These are phyloP conservation scores for Dothistroma pini DNA, from an alignment of 2,329 filamentous ascomycete species.

Conservation along the genomic window DNA sequence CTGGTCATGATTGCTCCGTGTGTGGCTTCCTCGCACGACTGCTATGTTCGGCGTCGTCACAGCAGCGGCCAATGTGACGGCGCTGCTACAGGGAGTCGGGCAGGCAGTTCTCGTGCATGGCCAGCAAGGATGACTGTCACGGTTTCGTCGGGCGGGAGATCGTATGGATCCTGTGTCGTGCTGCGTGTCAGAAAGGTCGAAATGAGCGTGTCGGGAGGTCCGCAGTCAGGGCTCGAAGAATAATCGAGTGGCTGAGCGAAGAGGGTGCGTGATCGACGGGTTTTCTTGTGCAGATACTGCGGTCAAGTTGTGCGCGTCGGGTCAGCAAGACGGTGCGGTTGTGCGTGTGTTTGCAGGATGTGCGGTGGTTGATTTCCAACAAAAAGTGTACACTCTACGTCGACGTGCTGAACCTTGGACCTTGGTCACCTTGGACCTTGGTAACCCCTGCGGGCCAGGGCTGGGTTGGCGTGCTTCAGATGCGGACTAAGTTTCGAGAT, in stretches of 20 bases:
- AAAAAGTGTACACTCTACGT: background rate
- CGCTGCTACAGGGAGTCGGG: constrained; percentile 1
- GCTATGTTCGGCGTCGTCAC: background rate
- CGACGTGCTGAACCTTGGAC: background rate
- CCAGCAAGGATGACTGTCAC: constrained; percentile 4
- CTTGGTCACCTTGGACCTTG: background rate
- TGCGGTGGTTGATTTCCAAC: background rate
- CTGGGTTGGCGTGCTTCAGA: background rate
- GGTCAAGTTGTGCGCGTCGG: background rate
- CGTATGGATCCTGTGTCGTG: background rate
- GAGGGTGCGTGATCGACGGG: constrained; percentile 5
- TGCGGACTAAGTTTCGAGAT: background rate
- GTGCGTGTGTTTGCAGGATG: background rate
- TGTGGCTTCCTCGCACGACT: background rate
- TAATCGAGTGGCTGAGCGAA: constrained; percentile 9
- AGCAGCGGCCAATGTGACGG: background rate
- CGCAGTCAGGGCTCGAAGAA: constrained; percentile 1
- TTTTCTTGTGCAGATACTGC: background rate
- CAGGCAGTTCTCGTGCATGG: constrained; percentile 5
- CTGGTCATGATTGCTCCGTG: constrained; percentile 20
- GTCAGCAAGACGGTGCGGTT: background rate
- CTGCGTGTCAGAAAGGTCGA: constrained; percentile 3
- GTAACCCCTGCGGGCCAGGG: background rate
- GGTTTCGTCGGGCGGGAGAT: background rate
- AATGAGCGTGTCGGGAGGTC: constrained; percentile 1